These are phyloP conservation scores for Nematodospora anomalae DNA, from an alignment of 1,139 yeast genomes.

Conservation along the genomic window DNA sequence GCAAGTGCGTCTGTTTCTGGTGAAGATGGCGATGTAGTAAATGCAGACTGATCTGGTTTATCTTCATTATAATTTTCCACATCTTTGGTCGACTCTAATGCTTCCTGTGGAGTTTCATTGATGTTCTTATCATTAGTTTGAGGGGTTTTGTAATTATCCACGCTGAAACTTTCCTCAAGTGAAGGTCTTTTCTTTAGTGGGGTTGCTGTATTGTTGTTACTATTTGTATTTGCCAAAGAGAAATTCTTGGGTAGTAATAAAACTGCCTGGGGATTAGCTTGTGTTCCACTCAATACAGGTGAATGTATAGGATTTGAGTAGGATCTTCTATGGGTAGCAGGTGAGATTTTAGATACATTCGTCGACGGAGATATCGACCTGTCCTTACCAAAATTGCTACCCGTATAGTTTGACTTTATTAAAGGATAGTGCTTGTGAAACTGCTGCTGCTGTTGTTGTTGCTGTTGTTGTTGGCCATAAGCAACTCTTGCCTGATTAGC, in stretches of 20 bases:
- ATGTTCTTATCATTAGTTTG: not conserved
- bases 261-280: conserved; percentile 31
- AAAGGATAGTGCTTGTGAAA: conserved; percentile 9
- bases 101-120: not conserved
- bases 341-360: conserved; percentile 8
- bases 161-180: conserved; percentile 24
- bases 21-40: not conserved
- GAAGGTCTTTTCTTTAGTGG: conserved; percentile 27
- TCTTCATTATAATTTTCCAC: not conserved
- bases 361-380: conserved; percentile 33
- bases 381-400: conserved; percentile 21
- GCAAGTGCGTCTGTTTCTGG: not conserved
- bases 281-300: conserved; percentile 18
- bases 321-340: conserved; percentile 31
- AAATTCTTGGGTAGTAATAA: conserved; percentile 48
- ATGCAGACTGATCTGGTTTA: not conserved
- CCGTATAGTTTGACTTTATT: conserved; percentile 12
- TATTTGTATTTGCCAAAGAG: conserved; percentile 29
- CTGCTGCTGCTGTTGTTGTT: conserved; percentile 20
- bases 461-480: conserved; percentile 15
- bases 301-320: conserved; percentile 37
- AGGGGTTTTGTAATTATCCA: not conserved
- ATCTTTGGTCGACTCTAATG: not conserved
- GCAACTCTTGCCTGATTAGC: conserved; percentile 9
- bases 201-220: conserved; percentile 2